Conservation (phyloP, 768 basidiomycete species). For the Termitomyces sp. region DNA sequence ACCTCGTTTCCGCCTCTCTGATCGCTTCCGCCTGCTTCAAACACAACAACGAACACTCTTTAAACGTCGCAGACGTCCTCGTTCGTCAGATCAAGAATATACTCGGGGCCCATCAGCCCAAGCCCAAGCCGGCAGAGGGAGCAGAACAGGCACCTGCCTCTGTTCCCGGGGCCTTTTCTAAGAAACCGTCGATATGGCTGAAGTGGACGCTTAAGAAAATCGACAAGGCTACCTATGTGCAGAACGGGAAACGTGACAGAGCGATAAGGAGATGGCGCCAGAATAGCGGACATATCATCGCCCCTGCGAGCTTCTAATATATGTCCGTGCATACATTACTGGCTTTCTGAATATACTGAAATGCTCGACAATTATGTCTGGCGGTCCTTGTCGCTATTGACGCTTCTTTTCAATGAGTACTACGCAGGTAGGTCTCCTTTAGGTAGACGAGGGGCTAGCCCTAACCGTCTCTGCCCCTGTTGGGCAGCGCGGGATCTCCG, state of each 20-base stretch:
- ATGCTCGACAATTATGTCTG: background rate
- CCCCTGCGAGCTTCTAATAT: too few species aligned
- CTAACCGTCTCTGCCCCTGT: too few species aligned
- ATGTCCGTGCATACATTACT: background rate
- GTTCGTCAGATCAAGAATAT: slow-evolving; percentile 18
- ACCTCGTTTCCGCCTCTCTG: slow-evolving; percentile 52
- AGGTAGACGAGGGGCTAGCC: too few species aligned
- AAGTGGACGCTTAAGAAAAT: slow-evolving; percentile 13
- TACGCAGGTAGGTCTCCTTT: too few species aligned
- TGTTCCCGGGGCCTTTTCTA: background rate
- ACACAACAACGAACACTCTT: slow-evolving; percentile 32
- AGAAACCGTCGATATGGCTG: slow-evolving; percentile 20
- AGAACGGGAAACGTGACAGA: background rate
- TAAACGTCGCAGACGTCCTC: slow-evolving; percentile 34
- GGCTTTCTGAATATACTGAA: background rate
- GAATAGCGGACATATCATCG: background rate
- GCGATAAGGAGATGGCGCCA: background rate
- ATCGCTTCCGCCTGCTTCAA: slow-evolving; percentile 51
- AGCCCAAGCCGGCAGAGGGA: background rate
- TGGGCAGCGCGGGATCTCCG: too few species aligned
- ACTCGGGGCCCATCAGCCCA: background rate
- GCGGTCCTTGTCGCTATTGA: background rate
- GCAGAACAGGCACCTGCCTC: background rate
- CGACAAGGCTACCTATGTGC: background rate
- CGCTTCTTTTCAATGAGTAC: background rate